Evolutionary conservation across 2,329 filamentous ascomycete genomes (phyloP), one percentile per base, ranked within the genome.

Genomic region (Saccharata proteae): DNA sequence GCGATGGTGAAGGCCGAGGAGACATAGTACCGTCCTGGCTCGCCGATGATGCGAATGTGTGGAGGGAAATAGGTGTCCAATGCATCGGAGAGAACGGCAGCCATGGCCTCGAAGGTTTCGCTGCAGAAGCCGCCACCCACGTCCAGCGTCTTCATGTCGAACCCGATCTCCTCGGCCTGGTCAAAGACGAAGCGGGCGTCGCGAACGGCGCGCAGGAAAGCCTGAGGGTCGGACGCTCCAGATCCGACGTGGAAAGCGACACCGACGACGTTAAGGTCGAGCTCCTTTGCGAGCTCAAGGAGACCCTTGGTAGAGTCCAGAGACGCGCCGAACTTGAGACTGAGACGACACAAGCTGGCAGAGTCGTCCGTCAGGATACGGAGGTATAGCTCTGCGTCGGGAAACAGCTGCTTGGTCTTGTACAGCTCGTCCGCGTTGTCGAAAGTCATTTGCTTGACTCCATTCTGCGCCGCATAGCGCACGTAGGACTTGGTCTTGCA

Each of bases 401-500:
- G 88, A 52, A 73, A 94, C 46, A 90, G 73, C 58, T 84, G 80
- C 59, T 92, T 90, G 58, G 93, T 88, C 71, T 98, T 98, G 73
- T 88, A 84, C 31, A 98, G 73, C 69, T 98, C 90, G 57, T 98
- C 90, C 54, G 80, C 75, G 48, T 98, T 98, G 71, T 98, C 90
- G 54, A 98, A 96, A 3, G 90, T 98, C 88, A 98, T 96, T 68
- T 93, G 83, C 64, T 81, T 88, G 54, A 98, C 90, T 44, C 80
- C 80, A 43, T 77, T 68, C 52, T 75, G 71, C 50, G 80, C 76
- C 42, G 92, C 90, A 51, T 86, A 93, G 52, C 86, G 84, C 40
- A 98, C 71, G 58, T 94, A 96, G 28, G 88, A 94, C 65, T 90
- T 93, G 49, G 90, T 98, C 76, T 98, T 98, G 80, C 90, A 96